A percentile compares a stretch with the other conserved stretches of the same genome.
phyloP scores from a whole-genome alignment of 2,329 filamentous ascomycete species.

The Colletotrichum limetticola region DNA sequence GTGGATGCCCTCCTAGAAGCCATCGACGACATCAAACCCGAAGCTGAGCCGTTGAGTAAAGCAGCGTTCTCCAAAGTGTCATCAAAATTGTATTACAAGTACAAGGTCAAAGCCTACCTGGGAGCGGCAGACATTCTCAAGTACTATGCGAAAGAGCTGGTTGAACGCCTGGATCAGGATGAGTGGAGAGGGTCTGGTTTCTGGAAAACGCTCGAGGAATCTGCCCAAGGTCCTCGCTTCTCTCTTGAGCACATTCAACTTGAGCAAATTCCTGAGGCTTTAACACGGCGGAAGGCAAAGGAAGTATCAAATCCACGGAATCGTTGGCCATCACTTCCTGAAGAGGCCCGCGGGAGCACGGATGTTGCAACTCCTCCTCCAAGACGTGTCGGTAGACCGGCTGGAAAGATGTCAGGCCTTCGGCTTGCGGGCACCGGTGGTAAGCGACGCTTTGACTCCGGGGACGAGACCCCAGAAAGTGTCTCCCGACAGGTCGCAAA shows the following conservation, averaged over 20 bases:
- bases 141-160: constrained; percentile 50
- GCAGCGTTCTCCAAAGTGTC: constrained; percentile 42
- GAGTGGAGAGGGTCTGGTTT: constrained; percentile 45
- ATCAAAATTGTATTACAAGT: constrained; percentile 46
- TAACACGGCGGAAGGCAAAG: constrained; percentile 10
- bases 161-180: constrained; percentile 18
- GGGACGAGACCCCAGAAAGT: constrained; percentile 50
- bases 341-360: neutral
- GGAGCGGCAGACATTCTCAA: constrained; percentile 45
- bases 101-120: constrained; percentile 48
- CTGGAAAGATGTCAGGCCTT: constrained; percentile 57
- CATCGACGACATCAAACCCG: constrained; percentile 42
- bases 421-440: constrained; percentile 49
- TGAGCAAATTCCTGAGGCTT: constrained; percentile 6
- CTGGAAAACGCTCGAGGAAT: constrained; percentile 43
- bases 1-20: constrained; percentile 36
- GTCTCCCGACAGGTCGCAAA: constrained; percentile 49
- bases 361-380: constrained; percentile 16
- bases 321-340: neutral
- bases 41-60: constrained; percentile 35
- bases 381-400: constrained; percentile 43
- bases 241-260: constrained; percentile 8
- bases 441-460: constrained; percentile 56
- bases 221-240: constrained; percentile 11
- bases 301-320: neutral